Evolutionary conservation across 176 grass and related monocot species (phyloP), one percentile per base, ranked within the genome.

Genomic region (Ananas comosus): DNA sequence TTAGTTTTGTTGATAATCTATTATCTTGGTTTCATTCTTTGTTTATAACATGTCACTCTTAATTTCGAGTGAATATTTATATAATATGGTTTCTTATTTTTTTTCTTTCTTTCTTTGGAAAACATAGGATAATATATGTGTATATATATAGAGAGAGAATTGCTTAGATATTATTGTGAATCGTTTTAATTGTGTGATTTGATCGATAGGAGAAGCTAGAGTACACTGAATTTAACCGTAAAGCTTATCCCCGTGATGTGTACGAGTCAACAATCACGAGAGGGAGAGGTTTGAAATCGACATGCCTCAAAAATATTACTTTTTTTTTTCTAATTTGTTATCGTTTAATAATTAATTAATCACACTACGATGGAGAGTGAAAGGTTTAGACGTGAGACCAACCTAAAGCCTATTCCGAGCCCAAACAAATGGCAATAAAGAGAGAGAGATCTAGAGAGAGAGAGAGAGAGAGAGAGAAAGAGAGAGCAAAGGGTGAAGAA

Each of bases 361-460:
- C n/a, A 61, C 27, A 29, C 8, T 9, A 24, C 5, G 13, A 10
- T 17, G 68, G 68, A 70, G 17, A 53, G 13, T 70, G 50, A 70
- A 70, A 70, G 68, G 21, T 70, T 70, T 70, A 53, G 68, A 70
- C 68, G 68, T 53, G 21, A 70, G 68, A 70, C 68, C 68, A 27
- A 70, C 68, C 68, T 21, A 28, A 23, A 28, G 29, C 27, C 10
- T 51, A 70, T 25, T 48, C 68, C 10, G 25, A 69, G 49, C 17
- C 12, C 50, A 53, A 70, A 52, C 49, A 51, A 70, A 70, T 27
- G 13, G 50, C 68, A 70, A 23, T 18, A 51, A 52, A 23, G 2
- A 12, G 25, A 70, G 10, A 27, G 4, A 51, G n/a, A 23, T 23
- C 1, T 23, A 23, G 49, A 66, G 11, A 13, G 11, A 33, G 13